Base-by-base conservation (phyloP, 768 basidiomycete species). In the Suillus luteus region DNA sequence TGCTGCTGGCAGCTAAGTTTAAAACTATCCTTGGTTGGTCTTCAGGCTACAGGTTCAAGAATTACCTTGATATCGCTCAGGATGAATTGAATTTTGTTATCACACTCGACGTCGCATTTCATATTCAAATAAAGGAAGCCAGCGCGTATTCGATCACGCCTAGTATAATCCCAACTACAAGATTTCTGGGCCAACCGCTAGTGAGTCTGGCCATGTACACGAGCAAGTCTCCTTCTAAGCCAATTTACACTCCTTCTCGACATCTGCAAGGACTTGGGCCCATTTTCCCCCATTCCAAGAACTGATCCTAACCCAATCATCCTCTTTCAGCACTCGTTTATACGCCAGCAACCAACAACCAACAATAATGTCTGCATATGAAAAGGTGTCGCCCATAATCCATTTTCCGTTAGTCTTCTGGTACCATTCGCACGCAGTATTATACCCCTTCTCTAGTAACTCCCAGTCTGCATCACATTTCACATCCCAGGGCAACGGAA, bases 401-500 rank as follows among this genome's bases (percentile, higher is more conserved):
- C 63, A 64, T 31, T 66, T 71, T 5, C 75, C 76, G 27, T 60
- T 68, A 11, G 31, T 55, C 54, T 52, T 62, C 38, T 67, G 76
- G 24, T 73, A 73, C 67, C 67, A 72, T 31, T 10, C 61, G 58
- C 68, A 69, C 12, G 51, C 55, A 1, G 61, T 61, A 33, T 49
- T 37, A 55, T 62, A 66, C 12, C 12, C n/a, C 54, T 67, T 66
- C 65, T 76, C 68, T 0, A 69, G 46, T 44, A 33, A 37, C 27
- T 19, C 55, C 75, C 69, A 78, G 52, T 77, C 72, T 9, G 57
- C 73, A 7, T 71, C 71, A 17, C 75, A 68, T 55, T 64, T 70
- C 14, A 78, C 76, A 37, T 82, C 80, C 59, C 86, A 64, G 15
- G 70, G 69, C 46, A 65, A 71, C 6, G 79, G 80, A 51, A 78